Evolutionary conservation across 148 eudicot genomes (phyloP), one percentile per base, ranked within the genome.

Genomic region (Vaccinium darrowii): DNA sequence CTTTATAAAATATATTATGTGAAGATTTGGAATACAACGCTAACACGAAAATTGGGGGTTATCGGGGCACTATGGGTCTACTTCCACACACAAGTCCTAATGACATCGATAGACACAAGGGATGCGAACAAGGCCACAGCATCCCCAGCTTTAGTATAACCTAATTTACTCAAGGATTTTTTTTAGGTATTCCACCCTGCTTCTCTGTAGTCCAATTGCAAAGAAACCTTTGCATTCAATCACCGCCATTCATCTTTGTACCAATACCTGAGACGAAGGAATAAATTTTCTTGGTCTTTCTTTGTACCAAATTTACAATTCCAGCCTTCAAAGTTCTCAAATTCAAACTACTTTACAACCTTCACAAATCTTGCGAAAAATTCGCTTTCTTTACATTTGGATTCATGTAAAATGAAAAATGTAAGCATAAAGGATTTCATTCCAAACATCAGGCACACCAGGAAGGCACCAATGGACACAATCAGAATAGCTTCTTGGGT

Each of bases 391-490:
- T 3, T 57, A 33, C 49, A 50, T 33, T 79, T 30, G 30, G 2
- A 5, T 2, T 27, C n/a, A 76, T 83, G 79, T 72, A 89, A 77
- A 80, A 91, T 86, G 67, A 77, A 91, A 77, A 77, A 91, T 84
- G 69, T 86, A 89, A 71, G 90, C 91, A 69, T 86, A 89, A 69
- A 91, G 85, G 3, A 91, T 82, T 63, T 91, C 85, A 84, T 89
- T 91, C 92, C 92, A 91, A 76, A 85, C 87, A 83, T 91, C 92
- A 10, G 92, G 92, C 9, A 91, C 91, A 27, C 93, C 91, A 19
- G 91, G 91, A 83, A 91, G 92, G 82, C 94, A 92, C 93, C 93
- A 92, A 82, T 92, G 94, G 79, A 85, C 80, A 58, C 94, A 92
- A 84, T 92, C 94, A 60, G 94, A 90, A 75, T 92, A 91, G 50